Percentiles rank a stretch among this genome's conserved stretches.
Conservation (phyloP, 306 rosid genomes). For the Dryas drummondii region DNA sequence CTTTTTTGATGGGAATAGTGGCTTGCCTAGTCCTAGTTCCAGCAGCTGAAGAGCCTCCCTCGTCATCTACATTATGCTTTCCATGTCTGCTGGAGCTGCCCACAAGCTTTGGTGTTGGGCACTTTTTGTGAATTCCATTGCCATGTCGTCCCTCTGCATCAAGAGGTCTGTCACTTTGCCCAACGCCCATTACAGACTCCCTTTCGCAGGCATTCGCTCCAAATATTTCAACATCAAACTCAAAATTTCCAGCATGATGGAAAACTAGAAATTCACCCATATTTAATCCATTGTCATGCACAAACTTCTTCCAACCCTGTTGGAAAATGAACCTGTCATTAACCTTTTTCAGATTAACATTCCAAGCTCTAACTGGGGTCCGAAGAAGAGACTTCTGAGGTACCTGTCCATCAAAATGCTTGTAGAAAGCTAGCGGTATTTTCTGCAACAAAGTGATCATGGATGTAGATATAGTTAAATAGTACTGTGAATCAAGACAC, state of each 20-base stretch:
- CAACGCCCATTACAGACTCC: background rate
- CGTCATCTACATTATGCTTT: background rate
- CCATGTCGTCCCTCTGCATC: background rate
- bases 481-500: background rate
- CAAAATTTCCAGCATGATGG: background rate
- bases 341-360: background rate
- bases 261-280: conserved; percentile 7
- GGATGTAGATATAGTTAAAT: background rate
- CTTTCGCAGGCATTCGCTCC: conserved; percentile 2
- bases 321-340: background rate
- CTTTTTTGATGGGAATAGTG: background rate
- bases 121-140: background rate
- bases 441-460: background rate
- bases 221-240: conserved; percentile 14
- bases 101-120: too few species aligned
- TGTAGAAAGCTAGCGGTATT: background rate
- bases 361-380: background rate
- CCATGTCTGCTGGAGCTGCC: too few species aligned
- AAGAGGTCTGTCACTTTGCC: background rate
- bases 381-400: background rate
- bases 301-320: conserved; percentile 26
- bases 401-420: background rate
- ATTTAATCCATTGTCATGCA: background rate
- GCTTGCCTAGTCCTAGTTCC: background rate
- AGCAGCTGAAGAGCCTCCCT: background rate